phyloP scores from a whole-genome alignment of 2,329 filamentous ascomycete genomes.

The Cordyceps militaris region DNA sequence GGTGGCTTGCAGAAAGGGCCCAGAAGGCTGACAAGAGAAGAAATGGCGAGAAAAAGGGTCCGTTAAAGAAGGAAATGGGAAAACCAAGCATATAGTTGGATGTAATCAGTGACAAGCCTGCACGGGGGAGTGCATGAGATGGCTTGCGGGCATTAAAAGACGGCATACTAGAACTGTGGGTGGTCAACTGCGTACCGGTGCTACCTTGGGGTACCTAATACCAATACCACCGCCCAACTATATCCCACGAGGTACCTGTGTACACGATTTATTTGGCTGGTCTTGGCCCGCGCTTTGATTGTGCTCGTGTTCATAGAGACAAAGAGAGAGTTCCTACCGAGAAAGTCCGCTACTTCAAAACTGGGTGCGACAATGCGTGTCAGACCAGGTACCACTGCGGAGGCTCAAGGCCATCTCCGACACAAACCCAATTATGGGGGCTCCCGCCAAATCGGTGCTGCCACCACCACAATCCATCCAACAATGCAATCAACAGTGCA shows the following conservation, averaged over 20 bases:
- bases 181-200: neutral
- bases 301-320: neutral
- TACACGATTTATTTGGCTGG: neutral
- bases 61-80: slow-evolving; percentile 2
- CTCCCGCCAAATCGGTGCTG: neutral
- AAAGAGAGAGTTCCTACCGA: neutral
- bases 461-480: neutral
- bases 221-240: neutral
- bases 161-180: neutral
- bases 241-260: neutral
- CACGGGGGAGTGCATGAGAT: slow-evolving; percentile 1
- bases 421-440: neutral
- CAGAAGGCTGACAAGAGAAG: slow-evolving; percentile 6
- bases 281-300: neutral
- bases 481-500: neutral
- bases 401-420: neutral
- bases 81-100: neutral
- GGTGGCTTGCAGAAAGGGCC: slow-evolving; percentile 10
- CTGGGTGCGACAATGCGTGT: slow-evolving; percentile 6
- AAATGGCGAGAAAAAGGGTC: neutral
- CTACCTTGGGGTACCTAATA: neutral
- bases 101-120: neutral
- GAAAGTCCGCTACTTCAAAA: neutral
- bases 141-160: slow-evolving; percentile 2
- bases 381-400: neutral